These are phyloP conservation scores for Periconia sp. DNA, from an alignment of 2,329 filamentous ascomycete species.

Conservation along the genomic window DNA sequence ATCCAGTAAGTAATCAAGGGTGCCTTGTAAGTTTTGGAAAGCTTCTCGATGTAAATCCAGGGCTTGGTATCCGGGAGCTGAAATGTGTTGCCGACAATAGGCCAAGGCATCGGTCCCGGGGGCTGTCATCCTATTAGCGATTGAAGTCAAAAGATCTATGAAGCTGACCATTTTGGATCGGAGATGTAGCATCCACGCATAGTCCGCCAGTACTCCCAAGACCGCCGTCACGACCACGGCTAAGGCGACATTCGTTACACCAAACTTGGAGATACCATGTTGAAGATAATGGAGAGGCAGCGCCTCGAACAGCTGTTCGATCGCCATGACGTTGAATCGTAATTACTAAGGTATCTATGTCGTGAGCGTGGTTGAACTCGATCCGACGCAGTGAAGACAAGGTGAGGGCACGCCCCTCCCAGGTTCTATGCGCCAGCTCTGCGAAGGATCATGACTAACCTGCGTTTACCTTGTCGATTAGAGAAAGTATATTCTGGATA, in stretches of 20 bases:
- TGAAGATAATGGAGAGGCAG: slow-evolving; percentile 36
- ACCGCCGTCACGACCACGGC: slow-evolving; percentile 27
- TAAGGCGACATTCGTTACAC: slow-evolving; percentile 27
- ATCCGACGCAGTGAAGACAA: too few species aligned
- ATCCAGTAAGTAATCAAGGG: slow-evolving; percentile 65
- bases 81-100: slow-evolving; percentile 63
- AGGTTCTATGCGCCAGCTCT: too few species aligned
- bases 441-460: too few species aligned
- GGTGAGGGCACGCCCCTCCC: too few species aligned
- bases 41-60: slow-evolving; percentile 63
- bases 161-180: slow-evolving; percentile 54
- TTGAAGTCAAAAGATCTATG: background rate
- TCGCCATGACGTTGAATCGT: slow-evolving; percentile 27
- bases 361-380: too few species aligned
- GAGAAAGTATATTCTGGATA: background rate
- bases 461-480: background rate
- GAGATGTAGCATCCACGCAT: slow-evolving; percentile 58
- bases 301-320: slow-evolving; percentile 36
- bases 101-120: slow-evolving; percentile 61
- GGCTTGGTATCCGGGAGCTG: slow-evolving; percentile 61
- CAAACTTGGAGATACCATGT: slow-evolving; percentile 39
- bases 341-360: too few species aligned
- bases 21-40: slow-evolving; percentile 57
- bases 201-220: slow-evolving; percentile 48
- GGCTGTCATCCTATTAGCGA: slow-evolving; percentile 46